A percentile compares a stretch with the other conserved stretches of the same genome.
These are phyloP conservation scores for Phytomonas francai DNA, from an alignment of 208 protist genomes.

Conservation along the genomic window DNA sequence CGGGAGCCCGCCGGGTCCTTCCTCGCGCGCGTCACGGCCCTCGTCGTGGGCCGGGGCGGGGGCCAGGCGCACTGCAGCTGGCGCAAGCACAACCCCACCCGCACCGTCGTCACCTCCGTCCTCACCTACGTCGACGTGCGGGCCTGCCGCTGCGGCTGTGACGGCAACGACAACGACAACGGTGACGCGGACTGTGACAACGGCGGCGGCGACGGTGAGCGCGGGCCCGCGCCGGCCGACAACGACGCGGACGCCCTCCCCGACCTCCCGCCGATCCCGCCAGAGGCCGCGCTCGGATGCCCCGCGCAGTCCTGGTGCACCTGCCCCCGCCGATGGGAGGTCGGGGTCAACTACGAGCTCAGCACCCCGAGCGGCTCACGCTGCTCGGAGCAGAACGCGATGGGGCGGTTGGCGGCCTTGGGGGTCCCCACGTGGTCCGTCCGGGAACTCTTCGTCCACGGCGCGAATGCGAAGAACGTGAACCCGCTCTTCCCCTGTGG, in stretches of 20 bases:
- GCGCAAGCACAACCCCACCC: conserved; percentile 75
- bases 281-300: conserved; percentile 21
- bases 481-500: conserved; percentile 89
- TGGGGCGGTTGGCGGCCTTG: conserved; percentile 72
- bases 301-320: conserved; percentile 62
- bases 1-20: conserved; percentile 50
- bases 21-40: conserved; percentile 28
- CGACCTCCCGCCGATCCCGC: conserved; percentile 9
- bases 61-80: conserved; percentile 72
- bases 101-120: conserved; percentile 76
- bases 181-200: background rate
- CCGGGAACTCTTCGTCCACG: conserved; percentile 83
- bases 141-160: conserved; percentile 33
- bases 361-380: conserved; percentile 84
- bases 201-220: too few species aligned
- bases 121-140: conserved; percentile 79
- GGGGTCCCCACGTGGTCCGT: conserved; percentile 72
- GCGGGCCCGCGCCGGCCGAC: too few species aligned
- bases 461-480: conserved; percentile 44
- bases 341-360: conserved; percentile 88
- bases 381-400: conserved; percentile 86
- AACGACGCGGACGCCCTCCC: too few species aligned
- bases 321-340: conserved; percentile 54
- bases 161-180: conserved; percentile 16
- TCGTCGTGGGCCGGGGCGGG: conserved; percentile 38